Evolutionary conservation across 805 yeast genomes (phyloP), one percentile per base, ranked within the genome.

Genomic region (Kodamaea restingae): DNA sequence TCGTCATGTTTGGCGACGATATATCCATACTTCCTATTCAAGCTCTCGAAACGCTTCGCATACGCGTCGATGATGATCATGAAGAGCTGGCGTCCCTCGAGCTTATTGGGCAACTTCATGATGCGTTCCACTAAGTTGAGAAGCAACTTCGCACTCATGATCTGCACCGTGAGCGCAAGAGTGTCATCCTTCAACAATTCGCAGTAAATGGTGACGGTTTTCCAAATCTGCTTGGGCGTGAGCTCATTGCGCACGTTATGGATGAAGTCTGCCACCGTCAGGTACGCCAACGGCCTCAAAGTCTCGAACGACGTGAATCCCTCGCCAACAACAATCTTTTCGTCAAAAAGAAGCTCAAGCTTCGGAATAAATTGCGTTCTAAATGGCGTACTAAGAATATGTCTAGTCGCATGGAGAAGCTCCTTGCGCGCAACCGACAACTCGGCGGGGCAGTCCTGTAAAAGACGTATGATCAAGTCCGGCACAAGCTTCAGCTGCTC

Each of bases 371-470:
- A 93, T 32, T 86, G 73, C 2, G 78, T 69, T 44, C 95, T 74
- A 58, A 87, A 87, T 15, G 88, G 88, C 0, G 98, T 93, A 3
- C 95, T 84, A 36, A 93, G 65, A n/a, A 93, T 88, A 54, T 93
- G 98, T 52, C 98, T 74, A 3, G 95, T 86, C 0, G 97, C 96
- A 47, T 93, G 98, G 22, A 93, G 66, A 31, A 93, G 65, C 60
- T 93, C 99, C 58, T 90, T 88, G 54, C 98, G 73, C 0, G 96
- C 95, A 3, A 88, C 81, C 4, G 95, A 84, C 35, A 88, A 68
- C 55, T 91, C 98, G 12, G 93, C 81, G 2, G 98, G 98, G 58
- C 98, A 93, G 58, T 95, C 98, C 60, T 90, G 95, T 28, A 93
- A 65, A 28, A 93, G 65, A 47, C 98, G 70, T 39, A 90, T 75